Evolutionary conservation across 768 basidiomycete genomes (phyloP).

Genomic region (Lactifluus echinatus): DNA sequence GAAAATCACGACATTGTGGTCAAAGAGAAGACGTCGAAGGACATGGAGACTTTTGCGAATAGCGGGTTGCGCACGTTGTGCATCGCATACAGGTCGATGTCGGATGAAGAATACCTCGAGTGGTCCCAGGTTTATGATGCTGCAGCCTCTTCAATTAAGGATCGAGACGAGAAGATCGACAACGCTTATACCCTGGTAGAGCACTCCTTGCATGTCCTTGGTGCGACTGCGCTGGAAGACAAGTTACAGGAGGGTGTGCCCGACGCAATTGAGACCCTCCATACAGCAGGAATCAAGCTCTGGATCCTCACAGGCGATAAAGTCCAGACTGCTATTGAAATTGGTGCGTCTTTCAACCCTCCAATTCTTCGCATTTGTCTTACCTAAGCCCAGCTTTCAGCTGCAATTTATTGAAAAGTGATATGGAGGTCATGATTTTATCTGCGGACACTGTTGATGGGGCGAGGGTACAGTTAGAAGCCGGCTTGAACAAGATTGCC

Average conservation of each 20-base stretch:
- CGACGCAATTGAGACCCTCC: slow-evolving; percentile 87
- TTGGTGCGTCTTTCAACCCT: slow-evolving; percentile 37
- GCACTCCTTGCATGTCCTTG: slow-evolving; percentile 73
- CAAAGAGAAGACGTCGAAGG: slow-evolving; percentile 70
- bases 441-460: slow-evolving; percentile 73
- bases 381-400: slow-evolving; percentile 48
- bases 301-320: slow-evolving; percentile 99
- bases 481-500: slow-evolving; percentile 89
- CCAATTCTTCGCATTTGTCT: background rate
- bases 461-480: slow-evolving; percentile 81
- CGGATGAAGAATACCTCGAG: slow-evolving; percentile 73
- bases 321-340: slow-evolving; percentile 96
- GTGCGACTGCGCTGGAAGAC: slow-evolving; percentile 94
- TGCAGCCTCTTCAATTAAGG: slow-evolving; percentile 65
- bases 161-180: slow-evolving; percentile 88
- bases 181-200: slow-evolving; percentile 80
- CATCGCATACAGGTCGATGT: slow-evolving; percentile 70
- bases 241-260: slow-evolving; percentile 97
- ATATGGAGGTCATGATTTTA: slow-evolving; percentile 97
- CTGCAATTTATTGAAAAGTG: slow-evolving; percentile 87
- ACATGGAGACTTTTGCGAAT: slow-evolving; percentile 94
- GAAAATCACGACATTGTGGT: slow-evolving; percentile 62
- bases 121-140: slow-evolving; percentile 80
- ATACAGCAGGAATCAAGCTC: slow-evolving; percentile 90
- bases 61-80: slow-evolving; percentile 86